Base-by-base conservation (phyloP, 2,329 filamentous ascomycete genomes). In the Corynespora cassiicola region DNA sequence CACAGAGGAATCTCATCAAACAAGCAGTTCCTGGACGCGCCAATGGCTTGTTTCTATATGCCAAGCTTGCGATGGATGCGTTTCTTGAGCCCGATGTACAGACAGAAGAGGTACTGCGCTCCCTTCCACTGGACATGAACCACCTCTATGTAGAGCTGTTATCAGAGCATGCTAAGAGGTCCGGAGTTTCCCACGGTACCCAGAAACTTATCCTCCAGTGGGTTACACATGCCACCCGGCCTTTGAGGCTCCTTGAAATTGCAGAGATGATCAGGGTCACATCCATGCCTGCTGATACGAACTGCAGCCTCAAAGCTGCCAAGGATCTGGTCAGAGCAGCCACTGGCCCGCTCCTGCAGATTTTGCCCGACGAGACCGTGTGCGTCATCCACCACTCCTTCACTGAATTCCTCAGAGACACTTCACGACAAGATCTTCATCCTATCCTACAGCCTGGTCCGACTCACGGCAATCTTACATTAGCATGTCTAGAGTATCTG, bases 301-400 rank as follows among this genome's bases (percentile, higher is more conserved):
- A 15, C 4, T n/a, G n/a, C n/a, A 27, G 45, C 24, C 24, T 51
- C 7, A 39, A 42, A 26, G 15, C 22, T 5, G 60, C 53, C 20
- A 75, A 75, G 39, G 35, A 55, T 1, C 45, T 72, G 5, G 58
- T 73, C 8, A 52, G 63, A 17, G 54, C 50, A 8, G 59, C 64
- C 6, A 75, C 69, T 42, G 72, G 71, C 1, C 64, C 71, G 7
- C 45, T 77, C 20, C 43, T 77, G 1, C 73, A 77, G 41, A 55
- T 75, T 14, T 53, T 72, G 2, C 69, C 73, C 12, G 72, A 77
- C 31, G 74, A 74, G 35, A 72, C 68, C 0, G 42, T 76, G 7
- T 64, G 65, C 12, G 65, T 76, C 5, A 69, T 77, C 6, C 74
- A 77, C 43, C 74, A 77, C 35, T 76, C 73, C 1, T 70, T 77